Percentiles rank a stretch among this genome's conserved stretches.
phyloP scores from a whole-genome alignment of 2,329 filamentous ascomycete genomes.

The Alternaria infectoria region DNA sequence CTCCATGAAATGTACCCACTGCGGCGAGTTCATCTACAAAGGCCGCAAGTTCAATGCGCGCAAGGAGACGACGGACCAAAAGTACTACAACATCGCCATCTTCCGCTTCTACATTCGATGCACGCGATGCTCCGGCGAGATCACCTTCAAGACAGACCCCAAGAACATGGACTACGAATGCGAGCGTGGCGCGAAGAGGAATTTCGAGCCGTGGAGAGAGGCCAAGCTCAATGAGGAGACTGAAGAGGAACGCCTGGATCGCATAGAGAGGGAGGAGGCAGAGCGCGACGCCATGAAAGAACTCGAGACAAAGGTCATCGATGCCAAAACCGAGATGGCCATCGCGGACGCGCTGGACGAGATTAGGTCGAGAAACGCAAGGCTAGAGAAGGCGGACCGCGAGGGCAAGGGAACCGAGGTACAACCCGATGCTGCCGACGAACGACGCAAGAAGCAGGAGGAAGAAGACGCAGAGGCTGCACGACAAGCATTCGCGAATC shows the following conservation, averaged over 20 bases:
- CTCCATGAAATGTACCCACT: conserved; percentile 74
- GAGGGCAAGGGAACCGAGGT: conserved; percentile 64
- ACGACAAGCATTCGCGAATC: conserved; percentile 71
- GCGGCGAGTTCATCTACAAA: conserved; percentile 86
- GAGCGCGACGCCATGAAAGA: conserved; percentile 95
- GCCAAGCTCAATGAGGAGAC: conserved; percentile 74
- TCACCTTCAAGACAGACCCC: conserved; percentile 93
- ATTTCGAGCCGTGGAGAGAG: conserved; percentile 89
- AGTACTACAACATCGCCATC: conserved; percentile 86
- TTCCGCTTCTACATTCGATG: conserved; percentile 89
- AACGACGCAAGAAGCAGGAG: conserved; percentile 71
- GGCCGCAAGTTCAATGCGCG: conserved; percentile 94
- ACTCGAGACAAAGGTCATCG: conserved; percentile 88
- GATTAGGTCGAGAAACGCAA: conserved; percentile 88
- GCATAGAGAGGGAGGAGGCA: conserved; percentile 78
- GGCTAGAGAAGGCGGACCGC: conserved; percentile 77
- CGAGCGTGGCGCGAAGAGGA: conserved; percentile 84
- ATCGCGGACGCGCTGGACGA: conserved; percentile 95
- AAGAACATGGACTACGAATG: conserved; percentile 90
- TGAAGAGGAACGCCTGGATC: conserved; percentile 83
- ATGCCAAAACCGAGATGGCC: conserved; percentile 94
- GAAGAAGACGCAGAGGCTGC: conserved; percentile 85
- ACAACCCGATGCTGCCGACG: conserved; percentile 58
- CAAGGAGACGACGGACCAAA: conserved; percentile 90
- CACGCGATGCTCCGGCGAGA: conserved; percentile 83